Conservation (phyloP, 768 basidiomycete genomes). For the Erythrobasidium yunnanense region DNA sequence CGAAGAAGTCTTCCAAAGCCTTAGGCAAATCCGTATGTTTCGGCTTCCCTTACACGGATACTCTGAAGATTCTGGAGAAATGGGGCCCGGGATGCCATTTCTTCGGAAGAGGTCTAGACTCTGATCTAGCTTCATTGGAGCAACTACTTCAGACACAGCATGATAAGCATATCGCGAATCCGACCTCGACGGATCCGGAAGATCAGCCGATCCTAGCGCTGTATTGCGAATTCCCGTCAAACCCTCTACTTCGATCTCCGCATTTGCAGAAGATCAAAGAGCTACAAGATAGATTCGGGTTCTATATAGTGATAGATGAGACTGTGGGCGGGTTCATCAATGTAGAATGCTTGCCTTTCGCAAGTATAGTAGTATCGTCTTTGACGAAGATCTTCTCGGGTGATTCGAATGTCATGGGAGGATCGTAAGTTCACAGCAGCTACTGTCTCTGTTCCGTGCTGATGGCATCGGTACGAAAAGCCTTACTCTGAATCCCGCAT, state of each 20-base stretch:
- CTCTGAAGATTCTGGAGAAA: slow-evolving; percentile 82
- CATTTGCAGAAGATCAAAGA: slow-evolving; percentile 61
- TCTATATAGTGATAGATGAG: slow-evolving; percentile 82
- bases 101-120: slow-evolving; percentile 65
- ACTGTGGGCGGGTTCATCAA: slow-evolving; percentile 91
- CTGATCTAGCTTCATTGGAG: slow-evolving; percentile 65
- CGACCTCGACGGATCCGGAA: slow-evolving; percentile 39
- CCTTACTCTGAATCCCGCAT: slow-evolving; percentile 71
- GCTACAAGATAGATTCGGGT: slow-evolving; percentile 77
- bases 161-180: slow-evolving; percentile 11
- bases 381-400: slow-evolving; percentile 92
- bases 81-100: slow-evolving; percentile 93
- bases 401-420: slow-evolving; percentile 91
- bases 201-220: slow-evolving; percentile 62
- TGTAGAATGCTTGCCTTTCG: slow-evolving; percentile 73
- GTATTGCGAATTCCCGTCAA: slow-evolving; percentile 90
- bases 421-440: slow-evolving; percentile 56
- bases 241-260: slow-evolving; percentile 78
- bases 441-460: no score
- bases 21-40: slow-evolving; percentile 79
- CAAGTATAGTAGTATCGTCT: slow-evolving; percentile 83
- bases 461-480: no score
- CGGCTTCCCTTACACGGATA: slow-evolving; percentile 92
- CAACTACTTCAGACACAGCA: slow-evolving; percentile 46
- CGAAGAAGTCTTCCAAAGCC: background rate